Evolutionary conservation across 1,284 basidiomycete genomes (phyloP).

Genomic region (Quambalaria eucalypti): DNA sequence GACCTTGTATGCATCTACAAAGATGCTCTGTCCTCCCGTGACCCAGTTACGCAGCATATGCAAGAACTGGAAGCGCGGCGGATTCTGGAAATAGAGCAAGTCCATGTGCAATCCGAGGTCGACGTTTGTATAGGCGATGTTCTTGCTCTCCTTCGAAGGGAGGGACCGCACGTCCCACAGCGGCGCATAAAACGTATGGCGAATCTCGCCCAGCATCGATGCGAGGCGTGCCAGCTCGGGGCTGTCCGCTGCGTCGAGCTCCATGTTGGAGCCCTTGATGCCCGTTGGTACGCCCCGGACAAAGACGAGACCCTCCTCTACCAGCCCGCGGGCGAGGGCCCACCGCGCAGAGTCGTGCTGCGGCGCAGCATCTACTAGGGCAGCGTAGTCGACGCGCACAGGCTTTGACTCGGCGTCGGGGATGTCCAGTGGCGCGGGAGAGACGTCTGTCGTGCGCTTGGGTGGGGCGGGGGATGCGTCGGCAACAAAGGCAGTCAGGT

Average conservation of each 20-base stretch:
- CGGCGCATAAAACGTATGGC: constrained; percentile 79
- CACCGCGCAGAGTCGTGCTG: constrained; percentile 25
- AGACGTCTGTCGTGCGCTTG: not conserved
- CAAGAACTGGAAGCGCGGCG: constrained; percentile 81
- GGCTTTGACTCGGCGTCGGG: constrained; percentile 2
- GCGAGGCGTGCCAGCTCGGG: constrained; percentile 21
- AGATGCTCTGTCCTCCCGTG: constrained; percentile 74
- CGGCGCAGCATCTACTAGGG: not conserved
- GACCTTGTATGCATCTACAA: constrained; percentile 71
- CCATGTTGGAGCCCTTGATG: constrained; percentile 33
- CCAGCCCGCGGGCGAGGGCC: constrained; percentile 42
- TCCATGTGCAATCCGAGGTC: constrained; percentile 88
- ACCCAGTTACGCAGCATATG: constrained; percentile 68
- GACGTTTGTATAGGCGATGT: constrained; percentile 90
- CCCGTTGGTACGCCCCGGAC: constrained; percentile 56
- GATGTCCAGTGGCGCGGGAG: constrained; percentile 1
- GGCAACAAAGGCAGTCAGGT: constrained; percentile 14
- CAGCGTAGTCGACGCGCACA: not conserved
- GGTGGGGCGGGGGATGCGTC: not conserved
- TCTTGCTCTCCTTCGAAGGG: constrained; percentile 55
- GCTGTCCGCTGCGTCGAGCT: constrained; percentile 9
- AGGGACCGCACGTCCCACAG: constrained; percentile 82
- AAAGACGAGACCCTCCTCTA: constrained; percentile 53
- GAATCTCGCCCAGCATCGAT: constrained; percentile 63
- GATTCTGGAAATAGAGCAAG: constrained; percentile 49